Evolutionary conservation across 345 rosid species (phyloP), one percentile per base, ranked within the genome.

Genomic region (Gossypioides kirkii): DNA sequence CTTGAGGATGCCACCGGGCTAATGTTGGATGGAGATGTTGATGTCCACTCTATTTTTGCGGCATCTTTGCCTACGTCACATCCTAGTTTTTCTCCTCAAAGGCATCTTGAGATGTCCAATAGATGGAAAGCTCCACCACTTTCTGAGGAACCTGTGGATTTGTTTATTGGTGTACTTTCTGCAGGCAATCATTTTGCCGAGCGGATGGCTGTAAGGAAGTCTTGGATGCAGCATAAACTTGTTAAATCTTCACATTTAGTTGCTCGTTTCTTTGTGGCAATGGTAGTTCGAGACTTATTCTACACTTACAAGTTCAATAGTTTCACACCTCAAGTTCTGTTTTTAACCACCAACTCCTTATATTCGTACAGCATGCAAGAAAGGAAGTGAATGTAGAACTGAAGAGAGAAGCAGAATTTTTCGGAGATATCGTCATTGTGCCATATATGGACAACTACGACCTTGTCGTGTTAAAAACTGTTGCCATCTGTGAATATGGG

Each of bases 371-470:
- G 98, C 88, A 90, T 78, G 85, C 88, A 61, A 84, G 98, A 80
- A 94, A 92, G 78, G 93, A 90, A 82, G 93, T 94, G 85, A 92
- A 94, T 78, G 87, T 82, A 77, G 95, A 89, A 77, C 67, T 94
- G 73, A 94, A 92, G 88, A 88, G 86, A 84, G 98, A 94, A 87
- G 98, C 98, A 38, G 97, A 92, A 74, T 94, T 86, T 73, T 58
- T 58, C 2, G 38, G 95, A 47, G 97, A 92, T 83, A 85, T 90
- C 71, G 92, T 94, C 61, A 79, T 94, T 14, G 95, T 94, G 53
- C 97, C 98, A 16, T 94, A 90, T 82, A 85, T 92, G 97, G 98
- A 92, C 72, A 92, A 88, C 83, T 94, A 94, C 70, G 98, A 94
- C 80, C 97, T 94, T 50, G 97, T 92, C 20, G 98, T 94, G 13